Conservation (phyloP, 1,284 basidiomycete species). For the Ustilago bromivora region DNA sequence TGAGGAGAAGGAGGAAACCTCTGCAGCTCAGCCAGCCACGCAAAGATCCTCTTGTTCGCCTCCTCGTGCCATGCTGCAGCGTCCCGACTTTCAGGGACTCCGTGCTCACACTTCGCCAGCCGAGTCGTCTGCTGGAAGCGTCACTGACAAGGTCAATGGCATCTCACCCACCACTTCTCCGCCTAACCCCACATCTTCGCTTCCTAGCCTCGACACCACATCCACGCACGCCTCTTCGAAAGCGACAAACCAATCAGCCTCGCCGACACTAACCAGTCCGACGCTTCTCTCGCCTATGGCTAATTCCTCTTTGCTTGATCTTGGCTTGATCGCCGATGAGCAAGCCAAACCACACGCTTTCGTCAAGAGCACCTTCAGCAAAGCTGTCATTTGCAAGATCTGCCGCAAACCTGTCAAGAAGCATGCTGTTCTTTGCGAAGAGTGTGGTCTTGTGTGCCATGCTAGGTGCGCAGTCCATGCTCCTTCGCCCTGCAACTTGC, state of each 20-base stretch:
- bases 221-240: conserved; percentile 16
- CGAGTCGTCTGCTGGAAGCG: conserved; percentile 19
- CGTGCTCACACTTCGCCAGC: conserved; percentile 46
- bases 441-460: conserved; percentile 90
- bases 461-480: conserved; percentile 81
- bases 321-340: conserved; percentile 36
- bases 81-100: conserved; percentile 27
- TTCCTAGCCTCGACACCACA: conserved; percentile 20
- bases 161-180: conserved; percentile 29
- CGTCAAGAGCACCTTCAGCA: conserved; percentile 90
- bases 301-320: conserved; percentile 52
- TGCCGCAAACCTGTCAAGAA: conserved; percentile 85
- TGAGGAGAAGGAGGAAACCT: conserved; percentile 18
- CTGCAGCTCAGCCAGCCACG: conserved; percentile 32
- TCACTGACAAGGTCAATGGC: conserved; percentile 21
- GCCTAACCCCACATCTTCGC: conserved; percentile 4
- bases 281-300: conserved; percentile 20
- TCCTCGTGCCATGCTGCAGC: conserved; percentile 31
- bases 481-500: conserved; percentile 83
- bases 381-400: conserved; percentile 88
- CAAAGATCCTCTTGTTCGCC: conserved; percentile 51
- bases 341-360: conserved; percentile 76
- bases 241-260: not conserved
- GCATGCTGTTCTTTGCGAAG: conserved; percentile 85
- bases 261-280: conserved; percentile 11